Conservation (phyloP, 306 rosid species). For the Vigna unguiculata region DNA sequence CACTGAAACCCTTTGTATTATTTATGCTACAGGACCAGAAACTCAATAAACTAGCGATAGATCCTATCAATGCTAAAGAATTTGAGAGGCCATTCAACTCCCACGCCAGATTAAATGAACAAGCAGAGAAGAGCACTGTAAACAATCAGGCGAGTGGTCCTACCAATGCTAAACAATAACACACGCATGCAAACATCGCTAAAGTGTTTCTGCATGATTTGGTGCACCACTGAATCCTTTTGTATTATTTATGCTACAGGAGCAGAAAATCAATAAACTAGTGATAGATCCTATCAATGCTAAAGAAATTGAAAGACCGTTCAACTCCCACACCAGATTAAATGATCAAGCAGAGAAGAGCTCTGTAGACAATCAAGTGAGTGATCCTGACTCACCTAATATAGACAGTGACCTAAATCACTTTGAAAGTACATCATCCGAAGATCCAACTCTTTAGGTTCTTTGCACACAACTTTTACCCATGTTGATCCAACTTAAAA, state of each 20-base stretch:
- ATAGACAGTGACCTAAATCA: constrained; percentile 54
- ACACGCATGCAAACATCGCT: background rate
- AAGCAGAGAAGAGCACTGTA: constrained; percentile 54
- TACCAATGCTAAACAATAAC: background rate
- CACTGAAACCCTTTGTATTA: constrained; percentile 5
- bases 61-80: constrained; percentile 70
- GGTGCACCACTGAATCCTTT: constrained; percentile 20
- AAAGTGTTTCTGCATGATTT: constrained; percentile 21
- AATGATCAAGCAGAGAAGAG: constrained; percentile 61
- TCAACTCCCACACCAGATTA: constrained; percentile 58
- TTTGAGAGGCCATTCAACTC: constrained; percentile 72
- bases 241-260: constrained; percentile 59
- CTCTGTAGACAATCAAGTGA: constrained; percentile 50
- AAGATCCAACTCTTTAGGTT: constrained; percentile 51
- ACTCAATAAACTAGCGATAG: constrained; percentile 61
- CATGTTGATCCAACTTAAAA: constrained; percentile 3
- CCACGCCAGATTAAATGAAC: constrained; percentile 55
- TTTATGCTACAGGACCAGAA: constrained; percentile 72
- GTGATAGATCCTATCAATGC: constrained; percentile 64
- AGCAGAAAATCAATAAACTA: constrained; percentile 66
- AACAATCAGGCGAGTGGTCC: constrained; percentile 58
- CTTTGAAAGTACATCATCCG: constrained; percentile 55
- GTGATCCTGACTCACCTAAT: constrained; percentile 52
- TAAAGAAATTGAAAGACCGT: constrained; percentile 72
- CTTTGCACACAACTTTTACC: constrained; percentile 39